A percentile compares a stretch with the other conserved stretches of the same genome.
phyloP scores from a whole-genome alignment of 2,329 filamentous ascomycete species.

The Emmonsiellopsis sp. region DNA sequence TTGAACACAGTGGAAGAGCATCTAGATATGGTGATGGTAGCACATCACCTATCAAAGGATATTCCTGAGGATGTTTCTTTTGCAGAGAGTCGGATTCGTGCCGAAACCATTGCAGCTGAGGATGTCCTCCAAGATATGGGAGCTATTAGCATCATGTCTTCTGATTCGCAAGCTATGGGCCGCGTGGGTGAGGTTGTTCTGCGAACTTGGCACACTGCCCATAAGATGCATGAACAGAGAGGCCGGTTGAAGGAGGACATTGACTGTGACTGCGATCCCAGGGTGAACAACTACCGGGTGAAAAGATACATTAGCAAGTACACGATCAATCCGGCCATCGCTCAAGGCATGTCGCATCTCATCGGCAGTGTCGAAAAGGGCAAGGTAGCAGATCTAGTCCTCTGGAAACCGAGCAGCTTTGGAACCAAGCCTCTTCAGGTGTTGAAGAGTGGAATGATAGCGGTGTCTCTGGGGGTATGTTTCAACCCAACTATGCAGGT shows the following conservation, averaged over 20 bases:
- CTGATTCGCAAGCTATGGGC: constrained; percentile 93
- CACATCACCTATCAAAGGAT: constrained; percentile 84
- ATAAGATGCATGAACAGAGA: constrained; percentile 89
- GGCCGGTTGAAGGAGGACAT: constrained; percentile 65
- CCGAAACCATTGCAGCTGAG: constrained; percentile 92
- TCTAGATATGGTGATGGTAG: constrained; percentile 97
- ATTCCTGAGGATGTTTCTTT: constrained; percentile 95
- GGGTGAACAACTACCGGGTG: constrained; percentile 81
- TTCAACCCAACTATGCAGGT: background rate
- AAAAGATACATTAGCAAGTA: constrained; percentile 94
- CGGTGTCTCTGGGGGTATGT: constrained; percentile 70
- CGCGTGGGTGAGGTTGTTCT: constrained; percentile 88
- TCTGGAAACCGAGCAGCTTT: constrained; percentile 81
- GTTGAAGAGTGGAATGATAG: constrained; percentile 80
- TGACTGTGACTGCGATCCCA: constrained; percentile 45
- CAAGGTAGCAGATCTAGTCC: constrained; percentile 78
- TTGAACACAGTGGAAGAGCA: constrained; percentile 91
- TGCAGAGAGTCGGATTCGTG: constrained; percentile 85
- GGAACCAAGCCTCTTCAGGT: constrained; percentile 75
- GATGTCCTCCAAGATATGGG: constrained; percentile 94
- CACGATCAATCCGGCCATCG: constrained; percentile 85
- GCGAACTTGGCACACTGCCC: constrained; percentile 91
- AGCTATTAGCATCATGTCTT: constrained; percentile 96
- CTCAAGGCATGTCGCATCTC: constrained; percentile 81
- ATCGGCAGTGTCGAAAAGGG: constrained; percentile 81